A percentile compares a stretch with the other conserved stretches of the same genome.
Evolutionary conservation across 2,329 filamentous ascomycete species (phyloP).

Genomic region (Sporothrix curviconia): DNA sequence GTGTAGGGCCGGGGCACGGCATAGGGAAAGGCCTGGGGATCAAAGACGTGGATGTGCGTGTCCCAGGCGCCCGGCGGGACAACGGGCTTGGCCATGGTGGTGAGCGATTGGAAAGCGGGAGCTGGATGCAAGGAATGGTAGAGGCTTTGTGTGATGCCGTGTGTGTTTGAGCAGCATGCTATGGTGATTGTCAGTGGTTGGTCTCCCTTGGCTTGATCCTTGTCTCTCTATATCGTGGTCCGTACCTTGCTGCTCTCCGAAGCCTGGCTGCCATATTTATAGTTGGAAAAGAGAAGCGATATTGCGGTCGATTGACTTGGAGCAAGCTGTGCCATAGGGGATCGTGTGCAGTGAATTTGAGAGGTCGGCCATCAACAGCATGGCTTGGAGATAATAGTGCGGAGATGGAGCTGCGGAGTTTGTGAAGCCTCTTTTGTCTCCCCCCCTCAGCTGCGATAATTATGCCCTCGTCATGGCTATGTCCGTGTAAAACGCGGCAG

Average conservation of each 20-base stretch:
- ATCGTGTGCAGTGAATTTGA: neutral
- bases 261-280: constrained; percentile 1
- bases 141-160: too few species aligned
- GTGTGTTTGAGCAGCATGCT: neutral
- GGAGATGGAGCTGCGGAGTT: too few species aligned
- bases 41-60: constrained; percentile 12
- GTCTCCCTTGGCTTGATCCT: neutral
- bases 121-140: neutral
- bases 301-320: too few species aligned
- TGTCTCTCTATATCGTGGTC: neutral
- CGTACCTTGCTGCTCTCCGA: neutral
- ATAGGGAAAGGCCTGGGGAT: constrained; percentile 14
- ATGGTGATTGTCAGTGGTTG: neutral
- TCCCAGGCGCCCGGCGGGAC: constrained; percentile 9
- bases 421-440: too few species aligned
- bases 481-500: neutral
- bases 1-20: constrained; percentile 21
- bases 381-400: neutral
- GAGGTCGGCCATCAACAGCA: neutral
- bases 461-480: too few species aligned
- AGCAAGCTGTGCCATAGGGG: neutral
- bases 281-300: too few species aligned
- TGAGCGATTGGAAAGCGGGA: neutral
- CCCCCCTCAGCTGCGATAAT: too few species aligned
- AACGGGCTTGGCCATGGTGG: constrained; percentile 1